phyloP scores from a whole-genome alignment of 2,329 filamentous ascomycete species.

The Trichophaea hybrida region DNA sequence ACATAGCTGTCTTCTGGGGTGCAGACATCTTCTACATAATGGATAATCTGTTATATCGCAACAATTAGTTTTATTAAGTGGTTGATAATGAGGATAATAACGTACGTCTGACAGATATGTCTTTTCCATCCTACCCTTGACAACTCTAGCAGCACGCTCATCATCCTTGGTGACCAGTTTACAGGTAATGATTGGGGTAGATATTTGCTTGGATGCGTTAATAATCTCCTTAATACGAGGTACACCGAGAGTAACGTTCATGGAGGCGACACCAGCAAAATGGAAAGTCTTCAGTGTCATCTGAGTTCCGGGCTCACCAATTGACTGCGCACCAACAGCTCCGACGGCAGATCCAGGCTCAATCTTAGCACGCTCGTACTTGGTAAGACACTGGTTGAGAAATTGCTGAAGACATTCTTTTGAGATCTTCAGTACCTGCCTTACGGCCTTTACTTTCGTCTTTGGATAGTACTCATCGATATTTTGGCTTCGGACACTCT shows the following conservation, averaged over 20 bases:
- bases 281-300: conserved; percentile 99
- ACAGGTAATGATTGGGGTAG: conserved; percentile 84
- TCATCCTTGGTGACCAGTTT: conserved; percentile 61
- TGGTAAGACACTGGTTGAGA: conserved; percentile 66
- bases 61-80: not conserved
- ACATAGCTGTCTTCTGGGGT: conserved; percentile 61
- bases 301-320: conserved; percentile 94
- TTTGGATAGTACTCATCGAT: conserved; percentile 24
- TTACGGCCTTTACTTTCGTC: conserved; percentile 18
- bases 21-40: conserved; percentile 79
- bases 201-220: conserved; percentile 89
- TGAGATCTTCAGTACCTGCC: conserved; percentile 42
- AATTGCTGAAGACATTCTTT: conserved; percentile 58
- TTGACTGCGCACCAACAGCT: conserved; percentile 91
- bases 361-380: conserved; percentile 80
- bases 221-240: conserved; percentile 99
- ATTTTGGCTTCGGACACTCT: conserved; percentile 28
- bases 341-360: conserved; percentile 93
- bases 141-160: conserved; percentile 69
- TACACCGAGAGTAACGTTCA: conserved; percentile 98
- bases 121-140: conserved; percentile 90
- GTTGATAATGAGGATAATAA: not conserved
- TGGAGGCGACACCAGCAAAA: conserved; percentile 97
- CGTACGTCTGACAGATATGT: conserved; percentile 67
- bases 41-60: conserved; percentile 38